Conservation (phyloP, 345 rosid genomes). For the Citrus australasica region DNA sequence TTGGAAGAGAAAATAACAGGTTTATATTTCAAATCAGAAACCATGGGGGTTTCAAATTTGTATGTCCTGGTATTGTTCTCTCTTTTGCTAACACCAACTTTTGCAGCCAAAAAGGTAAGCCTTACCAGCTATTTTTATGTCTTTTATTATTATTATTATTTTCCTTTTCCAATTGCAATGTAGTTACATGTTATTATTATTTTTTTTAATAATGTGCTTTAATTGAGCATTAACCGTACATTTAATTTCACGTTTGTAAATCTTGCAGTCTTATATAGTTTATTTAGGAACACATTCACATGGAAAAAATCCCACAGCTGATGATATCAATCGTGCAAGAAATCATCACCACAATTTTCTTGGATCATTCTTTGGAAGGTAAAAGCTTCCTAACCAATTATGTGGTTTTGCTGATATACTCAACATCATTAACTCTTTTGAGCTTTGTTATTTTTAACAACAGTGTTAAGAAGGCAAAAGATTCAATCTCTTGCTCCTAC, state of each 20-base stretch:
- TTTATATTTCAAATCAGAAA: background rate
- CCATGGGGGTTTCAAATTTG: constrained; percentile 31
- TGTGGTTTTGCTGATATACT: background rate
- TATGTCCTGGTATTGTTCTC: constrained; percentile 16
- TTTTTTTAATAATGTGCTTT: too few relatives aligned
- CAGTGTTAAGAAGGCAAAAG: constrained; percentile 18
- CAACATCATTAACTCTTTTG: background rate
- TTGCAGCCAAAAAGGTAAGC: constrained; percentile 40
- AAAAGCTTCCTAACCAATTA: background rate
- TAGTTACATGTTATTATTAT: too few relatives aligned
- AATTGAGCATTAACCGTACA: too few relatives aligned
- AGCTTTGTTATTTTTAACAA: background rate
- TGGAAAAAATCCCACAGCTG: background rate
- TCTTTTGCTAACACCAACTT: constrained; percentile 25
- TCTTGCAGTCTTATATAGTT: constrained; percentile 26
- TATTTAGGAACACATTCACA: constrained; percentile 28
- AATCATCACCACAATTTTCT: constrained; percentile 28
- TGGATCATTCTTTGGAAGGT: constrained; percentile 36
- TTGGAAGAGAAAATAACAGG: constrained; percentile 6
- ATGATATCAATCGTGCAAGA: constrained; percentile 6
- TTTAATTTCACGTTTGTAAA: too few relatives aligned
- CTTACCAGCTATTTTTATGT: background rate
- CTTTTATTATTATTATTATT: too few relatives aligned
- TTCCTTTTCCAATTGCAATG: too few relatives aligned
- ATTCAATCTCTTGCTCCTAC: constrained; percentile 28